A percentile compares a stretch with the other conserved stretches of the same genome.
Evolutionary conservation across 2,329 filamentous ascomycete species (phyloP).

Genomic region (Hypoxylon sp.): DNA sequence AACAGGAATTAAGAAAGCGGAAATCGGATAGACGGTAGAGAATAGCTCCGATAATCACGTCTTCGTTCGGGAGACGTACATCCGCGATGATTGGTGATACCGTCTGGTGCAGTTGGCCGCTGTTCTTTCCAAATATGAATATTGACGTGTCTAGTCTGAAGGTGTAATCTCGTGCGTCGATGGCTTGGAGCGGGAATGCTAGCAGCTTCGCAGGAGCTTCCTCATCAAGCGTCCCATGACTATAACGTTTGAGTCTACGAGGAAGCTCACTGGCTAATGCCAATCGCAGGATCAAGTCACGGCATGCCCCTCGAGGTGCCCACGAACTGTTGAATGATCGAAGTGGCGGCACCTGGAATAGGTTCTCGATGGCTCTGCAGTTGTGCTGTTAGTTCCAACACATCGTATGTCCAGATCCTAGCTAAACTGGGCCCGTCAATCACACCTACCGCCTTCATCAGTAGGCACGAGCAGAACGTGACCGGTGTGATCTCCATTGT

Average conservation of each 20-base stretch:
- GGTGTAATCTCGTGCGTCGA: slow-evolving; percentile 1
- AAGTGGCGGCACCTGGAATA: slow-evolving; percentile 10
- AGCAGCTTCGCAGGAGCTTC: not conserved
- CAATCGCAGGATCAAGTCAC: slow-evolving; percentile 3
- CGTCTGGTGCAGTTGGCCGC: slow-evolving; percentile 20
- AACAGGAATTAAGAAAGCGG: too few species aligned
- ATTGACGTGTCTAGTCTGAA: not conserved
- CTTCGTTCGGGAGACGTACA: slow-evolving; percentile 4
- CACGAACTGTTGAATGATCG: slow-evolving; percentile 2
- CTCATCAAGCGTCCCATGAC: not conserved
- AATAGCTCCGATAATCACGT: slow-evolving; percentile 4
- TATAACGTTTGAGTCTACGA: not conserved
- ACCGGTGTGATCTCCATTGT: slow-evolving; percentile 11
- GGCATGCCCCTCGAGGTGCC: slow-evolving; percentile 8
- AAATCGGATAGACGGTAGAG: slow-evolving; percentile 4
- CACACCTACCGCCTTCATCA: slow-evolving; percentile 26
- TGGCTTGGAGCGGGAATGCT: not conserved
- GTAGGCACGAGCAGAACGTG: slow-evolving; percentile 11
- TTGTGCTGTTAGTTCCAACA: slow-evolving; percentile 19
- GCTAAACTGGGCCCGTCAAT: slow-evolving; percentile 14
- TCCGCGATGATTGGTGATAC: not conserved
- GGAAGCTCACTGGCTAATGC: slow-evolving; percentile 1
- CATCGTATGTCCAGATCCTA: slow-evolving; percentile 9
- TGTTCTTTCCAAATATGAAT: slow-evolving; percentile 4
- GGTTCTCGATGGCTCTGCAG: slow-evolving; percentile 12